These are phyloP conservation scores for Pythium brachiatum DNA, from an alignment of 352 stramenopile species.

Conservation along the genomic window DNA sequence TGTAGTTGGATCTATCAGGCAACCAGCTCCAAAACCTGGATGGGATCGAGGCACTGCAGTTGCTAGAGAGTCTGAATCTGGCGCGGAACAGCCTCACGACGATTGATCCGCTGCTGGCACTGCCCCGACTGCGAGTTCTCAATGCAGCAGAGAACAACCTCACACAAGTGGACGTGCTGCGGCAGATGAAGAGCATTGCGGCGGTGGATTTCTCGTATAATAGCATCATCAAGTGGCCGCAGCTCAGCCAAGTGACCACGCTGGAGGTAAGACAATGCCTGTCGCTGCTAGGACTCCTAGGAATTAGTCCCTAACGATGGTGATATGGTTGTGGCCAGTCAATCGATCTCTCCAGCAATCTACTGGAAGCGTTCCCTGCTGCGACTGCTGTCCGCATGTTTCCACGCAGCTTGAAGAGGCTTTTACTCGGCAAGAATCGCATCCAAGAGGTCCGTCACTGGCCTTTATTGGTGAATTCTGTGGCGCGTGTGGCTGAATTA, in stretches of 20 bases:
- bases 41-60: constrained; percentile 44
- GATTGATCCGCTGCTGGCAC: constrained; percentile 37
- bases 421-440: constrained; percentile 59
- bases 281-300: not conserved
- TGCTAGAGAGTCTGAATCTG: constrained; percentile 47
- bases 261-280: constrained; percentile 39
- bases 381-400: constrained; percentile 31
- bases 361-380: constrained; percentile 37
- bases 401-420: constrained; percentile 34
- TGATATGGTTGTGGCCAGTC: constrained; percentile 23
- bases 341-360: constrained; percentile 62
- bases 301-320: not conserved
- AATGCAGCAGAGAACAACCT: constrained; percentile 60
- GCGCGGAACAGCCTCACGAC: constrained; percentile 48
- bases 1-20: constrained; percentile 54
- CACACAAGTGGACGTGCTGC: constrained; percentile 40
- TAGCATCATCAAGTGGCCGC: constrained; percentile 53
- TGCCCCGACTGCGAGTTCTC: constrained; percentile 43
- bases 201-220: constrained; percentile 64
- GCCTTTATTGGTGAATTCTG: not conserved
- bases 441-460: constrained; percentile 47
- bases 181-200: constrained; percentile 30
- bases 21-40: constrained; percentile 54
- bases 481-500: not conserved
- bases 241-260: constrained; percentile 29